Base-by-base conservation (phyloP, 2,329 filamentous ascomycete species). In the Fusarium nematophilum region DNA sequence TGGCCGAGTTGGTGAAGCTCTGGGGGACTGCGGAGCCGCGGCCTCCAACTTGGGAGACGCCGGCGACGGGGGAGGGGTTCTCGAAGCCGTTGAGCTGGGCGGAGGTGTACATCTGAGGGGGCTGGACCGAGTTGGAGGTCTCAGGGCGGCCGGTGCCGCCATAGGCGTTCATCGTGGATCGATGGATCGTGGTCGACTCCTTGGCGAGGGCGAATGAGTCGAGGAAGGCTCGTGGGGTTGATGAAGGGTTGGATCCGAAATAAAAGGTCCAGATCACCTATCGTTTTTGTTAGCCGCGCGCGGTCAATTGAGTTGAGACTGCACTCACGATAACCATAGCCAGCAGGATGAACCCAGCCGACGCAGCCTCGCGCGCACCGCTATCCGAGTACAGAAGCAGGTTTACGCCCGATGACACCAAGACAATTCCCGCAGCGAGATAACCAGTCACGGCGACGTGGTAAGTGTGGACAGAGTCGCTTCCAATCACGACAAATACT, bases 231-330 rank as follows among this genome's bases (percentile, higher is more conserved):
- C 94, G 91, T 62, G 93, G 91, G 49, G 89, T 86, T 13, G 93
- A 91, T 34, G 92, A 91, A 2, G 94, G 93, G 14, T 93, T 90
- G 3, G 94, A 97, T 70, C 95, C 95, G 71, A 97, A 99, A 82
- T 98, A 98, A 78, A 98, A 96, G 67, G 97, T 97, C 95, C 95
- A 99, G 56, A 98, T 86, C 68, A 97, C 91, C 93, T 97, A 23
- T 53, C 25, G 11, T 10, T 7, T 6, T 15, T 23, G 38, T 72
- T 42, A 70, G 58, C 38, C 18, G 26, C 21, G 36, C 13, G 42
- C 17, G 21, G 21, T 17, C 15, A 5, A 26, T 51, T 8, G 11
- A 23, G 9, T 17, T 25, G 4, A 42, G 15, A 39, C n/a, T 5
- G 11, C 34, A 81, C 91, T 71, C 86, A 97, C 93, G 67, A 90